Evolutionary conservation across 345 rosid genomes (phyloP).

Genomic region (Firmiana major): DNA sequence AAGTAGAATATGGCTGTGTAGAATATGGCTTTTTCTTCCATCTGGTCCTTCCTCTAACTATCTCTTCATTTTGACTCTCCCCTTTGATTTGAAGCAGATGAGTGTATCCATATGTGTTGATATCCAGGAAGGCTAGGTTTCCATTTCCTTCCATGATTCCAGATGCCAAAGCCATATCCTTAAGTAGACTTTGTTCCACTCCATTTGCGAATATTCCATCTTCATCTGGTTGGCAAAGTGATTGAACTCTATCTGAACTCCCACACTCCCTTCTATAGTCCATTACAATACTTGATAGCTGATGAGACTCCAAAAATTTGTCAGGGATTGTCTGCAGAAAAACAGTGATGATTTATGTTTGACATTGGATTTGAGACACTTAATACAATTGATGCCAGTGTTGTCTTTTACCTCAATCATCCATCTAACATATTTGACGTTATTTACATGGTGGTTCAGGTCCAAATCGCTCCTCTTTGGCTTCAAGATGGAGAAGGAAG

Average conservation of each 20-base stretch:
- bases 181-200: constrained; percentile 22
- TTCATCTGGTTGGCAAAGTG: constrained; percentile 54
- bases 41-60: constrained; percentile 53
- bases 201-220: constrained; percentile 30
- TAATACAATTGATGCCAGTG: not conserved
- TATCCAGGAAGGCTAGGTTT: constrained; percentile 31
- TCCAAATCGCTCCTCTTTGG: constrained; percentile 60
- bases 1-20: constrained; percentile 21
- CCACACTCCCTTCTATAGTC: constrained; percentile 61
- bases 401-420: constrained; percentile 55
- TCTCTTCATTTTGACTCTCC: constrained; percentile 37
- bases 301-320: constrained; percentile 41
- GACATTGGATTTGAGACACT: not conserved
- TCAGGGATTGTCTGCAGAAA: constrained; percentile 50
- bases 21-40: constrained; percentile 49
- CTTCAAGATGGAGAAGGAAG: constrained; percentile 21
- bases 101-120: constrained; percentile 34
- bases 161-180: constrained; percentile 38
- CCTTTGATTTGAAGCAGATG: constrained; percentile 49
- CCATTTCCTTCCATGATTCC: constrained; percentile 44
- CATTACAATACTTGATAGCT: constrained; percentile 39
- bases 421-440: constrained; percentile 70
- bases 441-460: constrained; percentile 76
- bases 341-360: not conserved
- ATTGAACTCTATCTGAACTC: constrained; percentile 51